Evolutionary conservation across 371 early-diverging fungal genomes (phyloP), one percentile per base, ranked within the genome.

Genomic region (Rhizomucor miehei): DNA sequence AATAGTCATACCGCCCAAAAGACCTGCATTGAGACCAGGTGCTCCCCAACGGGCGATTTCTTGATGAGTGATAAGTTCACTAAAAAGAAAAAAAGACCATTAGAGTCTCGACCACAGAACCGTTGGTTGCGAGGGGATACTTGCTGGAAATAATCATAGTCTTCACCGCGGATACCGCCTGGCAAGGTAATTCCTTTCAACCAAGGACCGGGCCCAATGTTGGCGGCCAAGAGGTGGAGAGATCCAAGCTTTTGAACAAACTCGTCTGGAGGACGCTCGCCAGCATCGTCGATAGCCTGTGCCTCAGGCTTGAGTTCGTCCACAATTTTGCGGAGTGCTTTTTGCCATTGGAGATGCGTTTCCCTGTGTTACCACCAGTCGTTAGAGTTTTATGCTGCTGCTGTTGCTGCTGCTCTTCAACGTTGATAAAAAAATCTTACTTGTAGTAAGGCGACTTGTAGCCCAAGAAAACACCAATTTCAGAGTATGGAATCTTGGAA

Each of bases 101-200:
- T 8, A 9, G 21, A 12, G 16, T 11, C 24, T 21, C n/a, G 29
- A 48, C 35, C 13, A 36, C 35, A 34, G n/a, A n/a, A n/a, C n/a
- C n/a, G n/a, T n/a, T n/a, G n/a, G n/a, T 53, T 20, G 59, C 77
- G 71, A 34, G 88, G 68, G 53, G 91, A 81, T 51, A 90, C 84
- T 45, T 67, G 65, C 48, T 64, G 64, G 81, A 93, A 93, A 35
- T 77, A 67, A 65, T 91, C 89, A 56, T 74, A 89, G 48, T 89
- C 86, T 17, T 62, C 72, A 6, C 74, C 67, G 6, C 60, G 51
- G 17, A 87, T 62, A 40, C 71, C 80, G 10, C 80, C 83, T 51
- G 71, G 81, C 13, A 84, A 65, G 16, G 59, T 62, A 23, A 60
- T 39, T 10, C 51, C 51, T 25, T 65, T 55, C 12, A 71, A 40